Evolutionary conservation across 1,139 yeast genomes (phyloP), one percentile per base, ranked within the genome.

Genomic region (Geotrichum aggregatum): DNA sequence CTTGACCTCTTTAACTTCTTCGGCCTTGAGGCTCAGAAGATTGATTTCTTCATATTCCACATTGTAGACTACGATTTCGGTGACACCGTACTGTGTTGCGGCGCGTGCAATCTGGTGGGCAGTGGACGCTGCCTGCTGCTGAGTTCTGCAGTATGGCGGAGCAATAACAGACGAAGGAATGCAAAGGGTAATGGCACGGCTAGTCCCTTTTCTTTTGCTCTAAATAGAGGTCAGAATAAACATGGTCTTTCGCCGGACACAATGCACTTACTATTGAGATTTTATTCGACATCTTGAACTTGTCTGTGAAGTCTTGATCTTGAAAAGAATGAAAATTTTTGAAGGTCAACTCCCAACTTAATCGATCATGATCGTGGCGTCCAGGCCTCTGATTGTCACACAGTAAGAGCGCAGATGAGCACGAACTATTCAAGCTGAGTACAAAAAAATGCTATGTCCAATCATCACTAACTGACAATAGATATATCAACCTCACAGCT

Each of bases 91-190:
- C 14, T 80, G 72, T 31, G 86, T 78, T 4, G 89, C 85, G 1
- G 84, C 81, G 61, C 84, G 79, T 16, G 95, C 94, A 28, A 89
- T 75, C 67, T 88, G 95, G 62, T 88, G 85, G 1, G 86, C 82
- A 1, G 82, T 75, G 54, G 78, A 73, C 0, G 95, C 87, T 11
- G 80, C 81, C 66, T 88, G 96, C 58, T 83, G 83, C 50, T 86
- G 71, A 60, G 83, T 83, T 50, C 70, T 69, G 47, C 92, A 85
- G 65, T 80, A 78, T 19, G 78, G 63, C 6, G 59, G 56, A 1
- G 77, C 71, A 19, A 84, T 76, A 3, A 79, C 74, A 1, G 82
- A 74, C 1, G 88, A 78, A 1, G 92, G 88, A 38, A 87, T 74
- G 66, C 94, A 84, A 14, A 83, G 35, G 3, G 56, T 39, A 28